phyloP scores from a whole-genome alignment of 2,329 filamentous ascomycete species.

The Talaromyces sp. region DNA sequence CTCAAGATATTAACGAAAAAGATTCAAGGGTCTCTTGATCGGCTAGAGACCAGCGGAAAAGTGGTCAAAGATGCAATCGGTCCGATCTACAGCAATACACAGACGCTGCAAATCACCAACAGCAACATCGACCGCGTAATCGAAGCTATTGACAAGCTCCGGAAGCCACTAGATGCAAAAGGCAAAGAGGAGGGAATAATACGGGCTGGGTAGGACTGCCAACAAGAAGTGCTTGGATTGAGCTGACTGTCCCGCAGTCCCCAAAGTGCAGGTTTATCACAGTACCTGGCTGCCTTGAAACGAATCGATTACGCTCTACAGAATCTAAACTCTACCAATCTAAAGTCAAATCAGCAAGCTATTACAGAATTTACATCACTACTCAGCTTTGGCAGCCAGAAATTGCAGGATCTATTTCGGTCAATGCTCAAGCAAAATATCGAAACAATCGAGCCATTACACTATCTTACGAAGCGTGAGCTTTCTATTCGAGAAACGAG shows the following conservation, averaged over 20 bases:
- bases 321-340: conserved; percentile 84
- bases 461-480: conserved; percentile 85
- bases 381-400: conserved; percentile 72
- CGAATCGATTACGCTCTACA: conserved; percentile 78
- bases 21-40: conserved; percentile 80
- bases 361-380: conserved; percentile 75
- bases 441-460: conserved; percentile 77
- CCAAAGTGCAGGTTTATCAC: conserved; percentile 72
- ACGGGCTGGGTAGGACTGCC: conserved; percentile 62
- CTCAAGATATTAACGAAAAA: conserved; percentile 91
- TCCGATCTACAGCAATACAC: conserved; percentile 88
- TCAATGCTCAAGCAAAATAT: conserved; percentile 75
- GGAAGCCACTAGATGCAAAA: conserved; percentile 88
- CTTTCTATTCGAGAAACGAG: not conserved
- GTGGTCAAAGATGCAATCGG: conserved; percentile 89
- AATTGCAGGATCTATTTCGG: conserved; percentile 81
- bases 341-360: conserved; percentile 87
- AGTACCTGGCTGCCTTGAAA: conserved; percentile 86
- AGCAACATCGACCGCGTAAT: conserved; percentile 85
- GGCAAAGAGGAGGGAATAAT: conserved; percentile 90
- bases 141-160: conserved; percentile 79
- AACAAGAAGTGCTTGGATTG: not conserved
- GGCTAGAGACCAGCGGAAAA: conserved; percentile 83
- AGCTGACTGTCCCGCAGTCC: conserved; percentile 52
- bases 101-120: conserved; percentile 80